These are phyloP conservation scores for Pseudevernia furfuracea DNA, from an alignment of 495 filamentous ascomycete species.

Conservation along the genomic window DNA sequence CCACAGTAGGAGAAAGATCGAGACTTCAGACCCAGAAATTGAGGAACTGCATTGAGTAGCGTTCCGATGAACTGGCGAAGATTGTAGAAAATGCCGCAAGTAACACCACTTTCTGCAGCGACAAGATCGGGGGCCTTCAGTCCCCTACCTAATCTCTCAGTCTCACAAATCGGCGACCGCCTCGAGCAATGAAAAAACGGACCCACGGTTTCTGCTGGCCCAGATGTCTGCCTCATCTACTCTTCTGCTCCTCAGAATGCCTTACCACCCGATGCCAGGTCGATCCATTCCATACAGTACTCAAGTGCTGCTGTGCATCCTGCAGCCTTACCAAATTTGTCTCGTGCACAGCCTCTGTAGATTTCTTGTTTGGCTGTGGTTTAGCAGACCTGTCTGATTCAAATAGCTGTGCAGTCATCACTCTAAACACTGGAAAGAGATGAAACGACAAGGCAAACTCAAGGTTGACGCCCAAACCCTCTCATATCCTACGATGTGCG, in stretches of 20 bases:
- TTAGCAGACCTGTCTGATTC: background rate
- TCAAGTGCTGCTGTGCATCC: background rate
- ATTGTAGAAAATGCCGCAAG: background rate
- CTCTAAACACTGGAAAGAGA: background rate
- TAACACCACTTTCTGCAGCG: background rate
- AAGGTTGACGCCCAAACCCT: background rate
- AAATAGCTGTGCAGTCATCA: background rate
- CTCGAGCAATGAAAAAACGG: too few relatives aligned
- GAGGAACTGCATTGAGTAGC: background rate
- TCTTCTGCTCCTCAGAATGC: background rate
- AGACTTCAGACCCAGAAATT: background rate
- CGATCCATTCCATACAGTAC: background rate
- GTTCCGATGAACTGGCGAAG: background rate
- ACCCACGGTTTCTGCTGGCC: background rate
- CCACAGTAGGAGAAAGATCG: background rate
- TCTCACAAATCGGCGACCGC: background rate
- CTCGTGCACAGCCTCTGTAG: background rate
- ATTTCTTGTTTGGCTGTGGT: background rate
- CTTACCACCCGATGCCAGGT: background rate
- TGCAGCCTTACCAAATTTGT: background rate
- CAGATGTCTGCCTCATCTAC: background rate
- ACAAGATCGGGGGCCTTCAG: background rate
- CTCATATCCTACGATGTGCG: background rate
- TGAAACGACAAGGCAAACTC: background rate
- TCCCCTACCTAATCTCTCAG: background rate